Conservation (phyloP, 106 monocot species). For the Iris macrosiphon region DNA sequence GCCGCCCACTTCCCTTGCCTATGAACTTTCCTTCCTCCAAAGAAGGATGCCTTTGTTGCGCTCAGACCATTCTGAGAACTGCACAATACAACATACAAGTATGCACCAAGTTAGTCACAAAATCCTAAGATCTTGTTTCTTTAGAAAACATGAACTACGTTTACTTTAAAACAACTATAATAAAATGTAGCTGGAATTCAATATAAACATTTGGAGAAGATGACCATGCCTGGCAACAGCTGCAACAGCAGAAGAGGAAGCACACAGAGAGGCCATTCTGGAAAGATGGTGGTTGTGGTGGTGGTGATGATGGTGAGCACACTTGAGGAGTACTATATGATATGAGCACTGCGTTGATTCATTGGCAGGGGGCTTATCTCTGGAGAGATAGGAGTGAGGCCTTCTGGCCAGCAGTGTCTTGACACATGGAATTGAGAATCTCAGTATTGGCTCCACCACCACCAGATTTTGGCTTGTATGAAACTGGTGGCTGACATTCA, state of each 20-base stretch:
- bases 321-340: neutral
- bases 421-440: conserved; percentile 52
- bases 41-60: conserved; percentile 47
- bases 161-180: neutral
- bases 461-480: conserved; percentile 20
- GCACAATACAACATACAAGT: conserved; percentile 6
- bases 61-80: conserved; percentile 35
- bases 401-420: neutral
- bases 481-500: conserved; percentile 13
- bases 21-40: conserved; percentile 47
- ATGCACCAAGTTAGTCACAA: neutral
- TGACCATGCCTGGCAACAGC: conserved; percentile 44
- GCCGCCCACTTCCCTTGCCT: conserved; percentile 20
- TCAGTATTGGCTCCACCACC: conserved; percentile 8
- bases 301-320: neutral
- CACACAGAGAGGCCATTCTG: conserved; percentile 60
- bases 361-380: conserved; percentile 45
- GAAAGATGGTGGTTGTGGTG: neutral
- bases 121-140: neutral
- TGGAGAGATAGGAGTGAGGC: conserved; percentile 27
- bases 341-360: conserved; percentile 11
- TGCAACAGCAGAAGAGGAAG: conserved; percentile 58
- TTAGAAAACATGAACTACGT: too few relatives aligned
- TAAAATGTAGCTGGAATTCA: neutral
- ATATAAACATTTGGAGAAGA: neutral